Conservation (phyloP, 2,329 filamentous ascomycete species). For the Penicillium sp. region DNA sequence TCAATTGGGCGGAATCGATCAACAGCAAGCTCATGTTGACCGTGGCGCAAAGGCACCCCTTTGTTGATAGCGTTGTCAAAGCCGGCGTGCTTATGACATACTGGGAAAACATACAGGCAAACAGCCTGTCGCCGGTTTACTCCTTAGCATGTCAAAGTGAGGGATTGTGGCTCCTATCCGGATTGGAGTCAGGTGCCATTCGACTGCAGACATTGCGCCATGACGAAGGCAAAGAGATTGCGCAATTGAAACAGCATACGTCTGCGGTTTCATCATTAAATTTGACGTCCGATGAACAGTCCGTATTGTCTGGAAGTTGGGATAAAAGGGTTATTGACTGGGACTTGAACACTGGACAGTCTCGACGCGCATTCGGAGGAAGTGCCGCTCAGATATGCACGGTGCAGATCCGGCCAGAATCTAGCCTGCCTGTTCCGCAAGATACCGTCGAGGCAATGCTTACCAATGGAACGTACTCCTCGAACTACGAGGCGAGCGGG, state of each 20-base stretch:
- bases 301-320: constrained; percentile 90
- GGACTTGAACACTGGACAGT: constrained; percentile 84
- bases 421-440: constrained; percentile 70
- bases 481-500: constrained; percentile 66
- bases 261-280: constrained; percentile 88
- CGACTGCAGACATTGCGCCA: constrained; percentile 92
- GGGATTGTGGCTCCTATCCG: constrained; percentile 86
- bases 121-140: constrained; percentile 80
- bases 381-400: constrained; percentile 81
- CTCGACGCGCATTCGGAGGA: constrained; percentile 72
- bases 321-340: constrained; percentile 93
- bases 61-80: constrained; percentile 95
- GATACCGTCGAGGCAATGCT: constrained; percentile 57
- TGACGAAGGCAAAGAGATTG: constrained; percentile 88
- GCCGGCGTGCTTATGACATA: constrained; percentile 92
- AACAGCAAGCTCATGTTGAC: constrained; percentile 93
- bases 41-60: constrained; percentile 92
- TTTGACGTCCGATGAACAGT: constrained; percentile 79
- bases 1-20: constrained; percentile 90
- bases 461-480: constrained; percentile 67
- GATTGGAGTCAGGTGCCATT: constrained; percentile 85
- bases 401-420: constrained; percentile 79
- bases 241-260: constrained; percentile 75
- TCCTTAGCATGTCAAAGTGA: constrained; percentile 87
- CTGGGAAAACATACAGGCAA: constrained; percentile 93